Evolutionary conservation across 768 basidiomycete species (phyloP), one percentile per base, ranked within the genome.

Genomic region (Hypholoma sublateritium): DNA sequence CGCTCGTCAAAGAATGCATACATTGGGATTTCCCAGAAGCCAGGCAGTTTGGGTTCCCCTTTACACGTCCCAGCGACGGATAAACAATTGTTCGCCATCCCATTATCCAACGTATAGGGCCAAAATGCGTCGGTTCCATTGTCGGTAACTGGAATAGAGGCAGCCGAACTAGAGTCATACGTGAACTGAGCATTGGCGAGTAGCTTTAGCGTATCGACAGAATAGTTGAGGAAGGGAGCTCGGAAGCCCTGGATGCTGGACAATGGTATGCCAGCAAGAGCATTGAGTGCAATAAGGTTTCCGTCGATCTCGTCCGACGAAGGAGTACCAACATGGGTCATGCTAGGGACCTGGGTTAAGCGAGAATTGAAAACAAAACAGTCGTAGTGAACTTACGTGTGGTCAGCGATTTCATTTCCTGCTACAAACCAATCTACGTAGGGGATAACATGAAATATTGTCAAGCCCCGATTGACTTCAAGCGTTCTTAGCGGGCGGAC

Each of bases 11-110:
- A 91, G 69, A 84, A 80, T 0, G 85, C 85, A 68, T 90, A 90
- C 89, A 92, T 91, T 1, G 91, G 91, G 52, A 91, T 78, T 70
- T 92, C 89, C 91, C 91, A 93, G 65, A 93, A 80, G 4, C 91
- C 90, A 19, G 88, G 87, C 2, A 91, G 72, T 60, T 82, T 80
- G 5, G 87, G 87, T 70, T 87, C 67, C 43, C 91, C 90, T 63
- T 84, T 79, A 71, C 91, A 91, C 3, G 80, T 70, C 24, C 76
- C 80, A 0, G 68, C 64, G 3, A 85, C 78, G 7, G 71, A 68
- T 55, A 89, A 68, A 62, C 91, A 93, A 65, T 91, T 80, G 66
- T 93, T 93, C 19, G 89, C 86, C 73, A 93, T 75, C 17, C 91
- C 91, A 65, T 87, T 66, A 68, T 93, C 91, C 50, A 93, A 79